Percentiles rank a stretch among this genome's conserved stretches.
Conservation (phyloP, 1,139 yeast genomes). For the Yamadazyma pseudoaaseri region DNA sequence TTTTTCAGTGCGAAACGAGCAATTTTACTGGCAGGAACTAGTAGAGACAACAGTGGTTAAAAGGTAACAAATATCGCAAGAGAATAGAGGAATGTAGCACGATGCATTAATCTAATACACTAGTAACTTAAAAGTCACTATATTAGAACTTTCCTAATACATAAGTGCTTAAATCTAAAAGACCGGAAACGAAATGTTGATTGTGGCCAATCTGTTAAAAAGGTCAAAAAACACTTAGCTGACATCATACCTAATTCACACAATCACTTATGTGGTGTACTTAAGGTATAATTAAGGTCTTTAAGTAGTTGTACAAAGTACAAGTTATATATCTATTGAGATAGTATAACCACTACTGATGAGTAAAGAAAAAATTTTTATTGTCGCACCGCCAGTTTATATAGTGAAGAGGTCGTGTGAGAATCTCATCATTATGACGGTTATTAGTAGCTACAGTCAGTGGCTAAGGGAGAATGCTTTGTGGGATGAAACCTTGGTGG, state of each 20-base stretch:
- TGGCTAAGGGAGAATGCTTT: conserved; percentile 53
- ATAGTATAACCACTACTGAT: conserved; percentile 77
- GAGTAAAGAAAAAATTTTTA: conserved; percentile 25
- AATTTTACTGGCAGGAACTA: too few relatives aligned
- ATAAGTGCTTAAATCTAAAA: conserved; percentile 54
- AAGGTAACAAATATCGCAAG: background rate
- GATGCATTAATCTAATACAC: conserved; percentile 39
- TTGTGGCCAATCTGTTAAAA: conserved; percentile 64
- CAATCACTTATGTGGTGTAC: conserved; percentile 34
- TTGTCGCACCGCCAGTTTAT: background rate
- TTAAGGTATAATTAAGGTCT: conserved; percentile 47
- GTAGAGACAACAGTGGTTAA: background rate
- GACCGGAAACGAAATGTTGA: conserved; percentile 73
- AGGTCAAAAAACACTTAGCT: conserved; percentile 61
- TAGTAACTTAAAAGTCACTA: conserved; percentile 6
- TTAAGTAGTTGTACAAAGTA: conserved; percentile 43
- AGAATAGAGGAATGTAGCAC: conserved; percentile 37
- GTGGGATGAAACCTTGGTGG: conserved; percentile 48
- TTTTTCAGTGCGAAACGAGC: conserved; percentile 3
- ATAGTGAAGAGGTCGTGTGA: background rate
- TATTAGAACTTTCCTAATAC: conserved; percentile 15
- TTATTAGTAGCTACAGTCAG: conserved; percentile 8
- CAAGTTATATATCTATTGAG: conserved; percentile 52
- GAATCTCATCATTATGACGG: background rate
- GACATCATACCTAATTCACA: conserved; percentile 30